Base-by-base conservation (phyloP, 2,329 filamentous ascomycete species). In the Pseudogymnoascus sp. region DNA sequence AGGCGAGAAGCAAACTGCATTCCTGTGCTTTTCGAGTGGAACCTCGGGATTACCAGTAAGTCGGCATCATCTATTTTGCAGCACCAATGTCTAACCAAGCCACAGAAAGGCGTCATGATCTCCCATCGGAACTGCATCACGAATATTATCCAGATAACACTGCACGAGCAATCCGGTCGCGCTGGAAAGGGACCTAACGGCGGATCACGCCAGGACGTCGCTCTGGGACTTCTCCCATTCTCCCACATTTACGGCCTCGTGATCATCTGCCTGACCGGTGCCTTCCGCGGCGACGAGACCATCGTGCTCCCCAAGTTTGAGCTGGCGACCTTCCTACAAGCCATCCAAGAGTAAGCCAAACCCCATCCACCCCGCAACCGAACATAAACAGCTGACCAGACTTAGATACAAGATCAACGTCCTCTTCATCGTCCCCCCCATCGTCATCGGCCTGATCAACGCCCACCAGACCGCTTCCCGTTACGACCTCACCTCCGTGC, bases 51-150 rank as follows among this genome's bases (percentile, higher is more conserved):
- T 93, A 42, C 90, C 90, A n/a, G 87, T 89, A 78, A 70, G 80
- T 65, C 7, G 13, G n/a, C 23, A 15, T n/a, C 13, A 2, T 21
- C 7, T 13, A 15, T 15, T 40, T 44, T 19, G 19, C 9, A 53
- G 2, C n/a, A 13, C n/a, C 42, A 9, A 15, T 15, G 10, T 2
- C 59, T 64, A 42, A 62, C 50, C 11, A 56, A 26, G 2, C 17
- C 4, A 2, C 64, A 89, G 84, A 91, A 92, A 87, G 90, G 88
- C 53, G 90, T 93, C 63, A 91, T 90, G 86, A 89, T 93, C 64
- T 89, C 88, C 3, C 90, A 93, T 72, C 77, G 78, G 42, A 93
- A 93, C 67, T 87, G 93, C 44, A 93, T 93, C 59, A 83, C 89
- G 61, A 93, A 93, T 71, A 82, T 85, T 0, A 70, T 91, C 59